phyloP scores from a whole-genome alignment of 2,329 filamentous ascomycete species.

The Fusarium liriodendri region DNA sequence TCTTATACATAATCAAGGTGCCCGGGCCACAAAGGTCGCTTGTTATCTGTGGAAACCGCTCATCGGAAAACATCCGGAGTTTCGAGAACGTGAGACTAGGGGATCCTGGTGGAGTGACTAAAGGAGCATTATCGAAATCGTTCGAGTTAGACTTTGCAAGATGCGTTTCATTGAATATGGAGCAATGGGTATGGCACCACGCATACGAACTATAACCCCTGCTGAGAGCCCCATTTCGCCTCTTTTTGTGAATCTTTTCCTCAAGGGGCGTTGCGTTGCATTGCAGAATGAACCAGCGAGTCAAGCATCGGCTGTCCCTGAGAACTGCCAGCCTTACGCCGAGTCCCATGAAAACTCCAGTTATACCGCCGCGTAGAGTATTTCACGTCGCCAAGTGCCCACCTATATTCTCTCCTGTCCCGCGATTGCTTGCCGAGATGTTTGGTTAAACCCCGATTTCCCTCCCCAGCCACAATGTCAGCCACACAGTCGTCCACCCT shows the following conservation, averaged over 20 bases:
- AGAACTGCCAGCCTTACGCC: not conserved
- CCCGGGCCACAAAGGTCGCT: not conserved
- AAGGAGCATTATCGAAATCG: not conserved
- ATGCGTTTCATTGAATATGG: not conserved
- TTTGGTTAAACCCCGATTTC: not conserved
- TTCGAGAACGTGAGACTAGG: not conserved
- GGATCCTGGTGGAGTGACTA: not conserved
- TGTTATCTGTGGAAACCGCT: not conserved
- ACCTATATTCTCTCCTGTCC: not conserved
- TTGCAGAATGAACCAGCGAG: not conserved
- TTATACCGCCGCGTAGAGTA: not conserved
- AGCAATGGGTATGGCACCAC: not conserved
- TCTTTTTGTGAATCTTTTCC: not conserved
- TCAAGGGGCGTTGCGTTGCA: not conserved
- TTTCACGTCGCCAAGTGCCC: not conserved
- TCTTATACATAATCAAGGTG: not conserved
- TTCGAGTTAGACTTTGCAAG: constrained; percentile 1
- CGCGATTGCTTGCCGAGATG: not conserved
- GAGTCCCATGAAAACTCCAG: not conserved
- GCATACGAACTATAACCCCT: not conserved
- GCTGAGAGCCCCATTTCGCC: not conserved
- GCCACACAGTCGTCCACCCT: not conserved
- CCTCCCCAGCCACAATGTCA: not conserved
- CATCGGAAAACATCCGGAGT: not conserved
- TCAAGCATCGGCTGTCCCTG: not conserved